Percentiles rank a stretch among this genome's conserved stretches.
These are phyloP conservation scores for Triticum urartu DNA, from an alignment of 176 grass and related monocot species.

Conservation along the genomic window DNA sequence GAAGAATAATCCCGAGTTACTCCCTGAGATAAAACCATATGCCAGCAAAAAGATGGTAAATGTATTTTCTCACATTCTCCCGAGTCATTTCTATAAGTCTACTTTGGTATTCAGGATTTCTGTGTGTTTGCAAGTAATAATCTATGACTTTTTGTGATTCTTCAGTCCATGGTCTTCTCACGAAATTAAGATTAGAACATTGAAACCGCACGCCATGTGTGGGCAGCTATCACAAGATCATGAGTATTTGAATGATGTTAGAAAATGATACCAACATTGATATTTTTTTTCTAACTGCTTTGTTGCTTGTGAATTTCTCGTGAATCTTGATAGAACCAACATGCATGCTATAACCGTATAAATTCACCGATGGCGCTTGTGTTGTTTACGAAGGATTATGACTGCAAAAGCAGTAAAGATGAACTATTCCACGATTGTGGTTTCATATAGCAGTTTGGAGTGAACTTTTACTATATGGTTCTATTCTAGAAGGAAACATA, in stretches of 20 bases:
- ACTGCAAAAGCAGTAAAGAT: neutral
- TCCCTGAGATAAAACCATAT: slow-evolving; percentile 68
- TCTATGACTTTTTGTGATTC: neutral
- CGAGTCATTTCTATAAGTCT: neutral
- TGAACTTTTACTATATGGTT: neutral
- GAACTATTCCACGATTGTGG: no score
- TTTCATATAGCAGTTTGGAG: neutral
- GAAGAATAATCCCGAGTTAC: slow-evolving; percentile 35
- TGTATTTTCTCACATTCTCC: slow-evolving; percentile 3
- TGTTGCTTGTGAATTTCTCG: neutral
- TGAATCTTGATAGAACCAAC: neutral
- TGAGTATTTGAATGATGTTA: neutral
- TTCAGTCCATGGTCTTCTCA: neutral
- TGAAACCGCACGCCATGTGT: neutral
- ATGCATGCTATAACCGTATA: neutral
- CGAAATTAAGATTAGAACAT: neutral
- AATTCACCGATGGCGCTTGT: neutral
- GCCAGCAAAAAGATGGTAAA: slow-evolving; percentile 86
- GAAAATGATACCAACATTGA: neutral
- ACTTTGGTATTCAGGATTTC: neutral
- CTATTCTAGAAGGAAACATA: slow-evolving; percentile 7
- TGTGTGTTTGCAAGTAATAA: neutral
- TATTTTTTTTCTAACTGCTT: neutral
- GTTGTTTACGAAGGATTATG: neutral
- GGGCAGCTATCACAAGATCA: no score